These are phyloP conservation scores for Fusarium sp. DNA, from an alignment of 2,329 filamentous ascomycete genomes.

Conservation along the genomic window DNA sequence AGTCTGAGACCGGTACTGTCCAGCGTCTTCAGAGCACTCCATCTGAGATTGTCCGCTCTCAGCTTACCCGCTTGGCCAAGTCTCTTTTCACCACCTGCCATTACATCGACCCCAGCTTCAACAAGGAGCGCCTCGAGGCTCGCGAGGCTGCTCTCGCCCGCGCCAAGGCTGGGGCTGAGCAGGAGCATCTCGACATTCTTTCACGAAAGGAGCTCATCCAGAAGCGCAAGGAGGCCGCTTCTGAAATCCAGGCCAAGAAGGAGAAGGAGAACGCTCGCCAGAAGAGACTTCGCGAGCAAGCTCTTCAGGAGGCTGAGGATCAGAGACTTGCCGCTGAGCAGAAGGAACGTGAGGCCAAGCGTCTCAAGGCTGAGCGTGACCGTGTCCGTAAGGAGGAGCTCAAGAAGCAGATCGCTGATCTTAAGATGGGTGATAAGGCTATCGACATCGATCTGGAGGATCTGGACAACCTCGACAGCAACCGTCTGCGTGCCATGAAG, in stretches of 20 bases:
- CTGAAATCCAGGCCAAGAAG: conserved; percentile 84
- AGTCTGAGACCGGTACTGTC: conserved; percentile 83
- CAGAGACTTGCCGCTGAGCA: conserved; percentile 92
- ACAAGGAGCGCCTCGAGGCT: conserved; percentile 80
- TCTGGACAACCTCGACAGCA: conserved; percentile 87
- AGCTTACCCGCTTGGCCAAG: conserved; percentile 91
- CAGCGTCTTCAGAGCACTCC: conserved; percentile 98
- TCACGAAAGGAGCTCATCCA: conserved; percentile 91
- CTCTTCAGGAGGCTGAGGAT: conserved; percentile 89
- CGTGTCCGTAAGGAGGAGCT: conserved; percentile 92
- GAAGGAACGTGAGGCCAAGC: conserved; percentile 86
- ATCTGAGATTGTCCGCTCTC: conserved; percentile 95
- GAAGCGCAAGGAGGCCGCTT: conserved; percentile 96
- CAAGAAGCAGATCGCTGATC: conserved; percentile 89
- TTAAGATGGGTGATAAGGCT: conserved; percentile 86
- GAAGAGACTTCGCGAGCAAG: conserved; percentile 86
- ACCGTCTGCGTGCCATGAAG: conserved; percentile 92
- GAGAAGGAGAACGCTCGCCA: conserved; percentile 93
- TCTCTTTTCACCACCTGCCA: conserved; percentile 92
- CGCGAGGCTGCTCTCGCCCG: conserved; percentile 83
- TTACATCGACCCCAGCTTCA: conserved; percentile 93
- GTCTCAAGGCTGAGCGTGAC: conserved; percentile 86
- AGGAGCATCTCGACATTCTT: conserved; percentile 88
- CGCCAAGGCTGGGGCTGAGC: conserved; percentile 86
- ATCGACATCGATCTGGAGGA: conserved; percentile 81